Evolutionary conservation across 805 yeast genomes (phyloP), one percentile per base, ranked within the genome.

Genomic region (Metschnikowia cerradonensis): DNA sequence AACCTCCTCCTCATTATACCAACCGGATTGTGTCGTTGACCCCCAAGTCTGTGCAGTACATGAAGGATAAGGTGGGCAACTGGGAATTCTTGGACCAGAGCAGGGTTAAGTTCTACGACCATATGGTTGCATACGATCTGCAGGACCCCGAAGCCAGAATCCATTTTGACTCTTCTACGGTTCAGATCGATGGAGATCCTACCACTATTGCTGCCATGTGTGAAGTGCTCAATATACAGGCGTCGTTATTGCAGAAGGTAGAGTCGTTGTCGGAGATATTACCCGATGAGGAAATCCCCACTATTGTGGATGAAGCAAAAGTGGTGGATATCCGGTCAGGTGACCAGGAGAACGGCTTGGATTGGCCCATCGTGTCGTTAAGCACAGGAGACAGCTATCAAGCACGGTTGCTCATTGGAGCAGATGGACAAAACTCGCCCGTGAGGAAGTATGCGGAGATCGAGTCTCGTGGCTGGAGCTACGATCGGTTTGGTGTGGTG

Each of bases 361-460:
- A 81, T 44, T 89, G 97, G 96, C 97, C 97, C 1, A 63, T 82
- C 7, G 83, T 92, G 13, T 72, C 78, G 23, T 71, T 91, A 13
- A 79, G 81, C 13, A 79, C 79, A 54, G 97, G 96, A 1, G 78
- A 79, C 13, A 56, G 62, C 11, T 73, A 84, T 46, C 79, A 80
- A 60, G 79, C 96, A 0, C 76, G 96, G 49, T 73, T 91, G n/a
- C 72, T 91, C 19, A 81, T 94, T 14, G 99, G 99, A 7, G 96
- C 97, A 37, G 99, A 94, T 66, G 99, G 99, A 0, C 90, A 83
- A 66, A 89, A 90, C 66, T 90, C 97, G 0, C 97, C 97, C 0
- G 98, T 88, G 5, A 78, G 97, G 44, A 76, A 79, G 55, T 91
- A 79, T 62, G 86, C 97, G 0, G 83, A 80, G 1, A 90, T 94